Conservation (phyloP, 306 rosid species). For the Purshia tridentata region DNA sequence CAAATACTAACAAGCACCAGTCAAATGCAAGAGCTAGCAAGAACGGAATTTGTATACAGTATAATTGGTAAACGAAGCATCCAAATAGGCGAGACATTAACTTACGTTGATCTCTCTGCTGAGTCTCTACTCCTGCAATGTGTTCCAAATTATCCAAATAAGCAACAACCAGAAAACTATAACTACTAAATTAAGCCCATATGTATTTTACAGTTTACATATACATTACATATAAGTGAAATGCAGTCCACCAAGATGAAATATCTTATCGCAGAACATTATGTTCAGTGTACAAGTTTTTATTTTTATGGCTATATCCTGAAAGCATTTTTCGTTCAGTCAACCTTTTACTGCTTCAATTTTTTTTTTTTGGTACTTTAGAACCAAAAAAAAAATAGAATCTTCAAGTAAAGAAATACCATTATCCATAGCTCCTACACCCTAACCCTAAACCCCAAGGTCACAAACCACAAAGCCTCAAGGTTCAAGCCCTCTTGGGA, state of each 20-base stretch:
- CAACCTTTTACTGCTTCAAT: no score
- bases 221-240: background rate
- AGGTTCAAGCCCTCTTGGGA: background rate
- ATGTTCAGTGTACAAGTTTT: background rate
- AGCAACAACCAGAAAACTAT: background rate
- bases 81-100: no score
- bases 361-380: no score
- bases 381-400: no score
- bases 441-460: background rate
- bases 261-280: background rate
- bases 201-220: background rate
- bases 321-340: no score
- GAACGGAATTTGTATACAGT: background rate
- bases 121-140: background rate
- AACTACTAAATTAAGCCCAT: background rate
- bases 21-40: background rate
- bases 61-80: no score
- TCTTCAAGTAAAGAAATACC: no score
- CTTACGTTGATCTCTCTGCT: no score
- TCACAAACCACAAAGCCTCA: background rate
- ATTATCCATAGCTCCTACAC: background rate
- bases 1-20: background rate
- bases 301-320: background rate
- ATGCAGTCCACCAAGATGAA: background rate
- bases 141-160: background rate